Conservation (phyloP, 257 asterid genomes). For the Ophiorrhiza pumila region DNA sequence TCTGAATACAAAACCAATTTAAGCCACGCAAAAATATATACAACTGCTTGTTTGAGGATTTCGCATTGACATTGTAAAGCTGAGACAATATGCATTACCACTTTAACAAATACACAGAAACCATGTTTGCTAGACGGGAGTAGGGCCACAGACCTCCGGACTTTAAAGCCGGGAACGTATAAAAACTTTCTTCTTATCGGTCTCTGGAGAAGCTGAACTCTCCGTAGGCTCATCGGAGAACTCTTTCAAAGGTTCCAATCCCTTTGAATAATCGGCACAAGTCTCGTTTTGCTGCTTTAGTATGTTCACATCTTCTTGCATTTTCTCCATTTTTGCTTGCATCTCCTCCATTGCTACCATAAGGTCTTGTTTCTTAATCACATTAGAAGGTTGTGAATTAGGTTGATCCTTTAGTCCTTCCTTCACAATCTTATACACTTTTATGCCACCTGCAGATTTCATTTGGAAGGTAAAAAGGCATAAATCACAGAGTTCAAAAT, state of each 20-base stretch:
- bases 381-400: slow-evolving; percentile 23
- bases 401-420: slow-evolving; percentile 36
- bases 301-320: slow-evolving; percentile 40
- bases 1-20: too few relatives aligned
- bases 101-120: too few relatives aligned
- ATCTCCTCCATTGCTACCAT: slow-evolving; percentile 47
- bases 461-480: neutral
- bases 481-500: neutral
- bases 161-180: slow-evolving; percentile 63
- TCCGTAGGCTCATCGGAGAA: slow-evolving; percentile 43
- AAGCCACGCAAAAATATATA: neutral
- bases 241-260: slow-evolving; percentile 30
- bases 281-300: slow-evolving; percentile 29
- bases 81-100: neutral
- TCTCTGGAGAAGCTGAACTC: slow-evolving; percentile 25
- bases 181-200: slow-evolving; percentile 39
- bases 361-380: slow-evolving; percentile 31
- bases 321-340: slow-evolving; percentile 58
- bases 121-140: too few relatives aligned
- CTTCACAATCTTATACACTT: slow-evolving; percentile 33
- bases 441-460: slow-evolving; percentile 38
- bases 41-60: neutral
- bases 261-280: slow-evolving; percentile 22
- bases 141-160: too few relatives aligned
- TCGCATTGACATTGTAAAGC: neutral